Base-by-base conservation (phyloP, 1,284 basidiomycete species). In the Xerocomus nothofagi region DNA sequence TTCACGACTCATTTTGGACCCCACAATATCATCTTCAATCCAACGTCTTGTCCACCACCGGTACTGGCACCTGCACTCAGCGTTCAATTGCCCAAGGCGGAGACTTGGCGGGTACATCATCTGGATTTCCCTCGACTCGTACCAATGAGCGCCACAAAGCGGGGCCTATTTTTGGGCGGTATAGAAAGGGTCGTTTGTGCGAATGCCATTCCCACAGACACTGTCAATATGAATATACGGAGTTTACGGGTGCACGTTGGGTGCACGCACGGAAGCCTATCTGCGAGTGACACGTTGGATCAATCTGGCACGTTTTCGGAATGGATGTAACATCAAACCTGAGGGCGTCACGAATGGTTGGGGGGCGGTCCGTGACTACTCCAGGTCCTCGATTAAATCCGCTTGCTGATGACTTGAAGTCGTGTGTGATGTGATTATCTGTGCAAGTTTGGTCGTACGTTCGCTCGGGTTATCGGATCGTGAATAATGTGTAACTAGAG, bases 41-140 rank as follows among this genome's bases (percentile, higher is more conserved):
- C 40, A 17, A 50, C 44, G 7, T 62, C 63, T 30, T 63, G 61
- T 61, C n/a, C n/a, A n/a, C n/a, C n/a, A n/a, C n/a, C n/a, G n/a
- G n/a, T n/a, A n/a, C n/a, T n/a, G n/a, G n/a, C n/a, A n/a, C n/a
- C n/a, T n/a, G n/a, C n/a, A n/a, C n/a, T n/a, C n/a, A n/a, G 15
- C 36, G 12, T 24, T 10, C 23, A 64, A 26, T n/a, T n/a, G n/a
- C n/a, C n/a, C n/a, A 26, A 55, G 71, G 73, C 44, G 73, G 73
- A 10, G 67, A 71, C 53, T 73, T 67, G 68, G 73, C 72, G 26
- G 73, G 73, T 3, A 58, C 36, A 6, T 30, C 51, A 12, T 61
- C 66, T 21, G 67, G 63, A 17, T 73, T 70, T 44, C 70, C 71
- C 8, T 62, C 57, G 11, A 61, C 55, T n/a, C 67, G 63, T 37